Evolutionary conservation across 1,284 basidiomycete species (phyloP), one percentile per base, ranked within the genome.

Genomic region (Vanrija humicola): DNA sequence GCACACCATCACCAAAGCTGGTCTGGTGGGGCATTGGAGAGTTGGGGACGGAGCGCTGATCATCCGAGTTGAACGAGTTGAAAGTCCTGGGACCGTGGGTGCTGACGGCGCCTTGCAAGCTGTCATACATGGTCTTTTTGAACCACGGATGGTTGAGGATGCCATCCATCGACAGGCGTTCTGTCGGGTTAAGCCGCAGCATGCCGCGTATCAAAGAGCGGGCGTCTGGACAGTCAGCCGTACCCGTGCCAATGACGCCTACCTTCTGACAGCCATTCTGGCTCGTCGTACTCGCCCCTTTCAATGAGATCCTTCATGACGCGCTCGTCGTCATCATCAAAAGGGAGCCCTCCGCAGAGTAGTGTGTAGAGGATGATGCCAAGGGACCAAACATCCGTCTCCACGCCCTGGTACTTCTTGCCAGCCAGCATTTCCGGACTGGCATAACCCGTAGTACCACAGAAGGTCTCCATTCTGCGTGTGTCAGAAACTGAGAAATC

Each of bases 331-430:
- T 98, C 96, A 66, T 98, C 91, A 67, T 98, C 95, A 67, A 98
- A 98, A 0, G 95, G 95, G n/a, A 98, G 78, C 5, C 88, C 90
- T 1, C 95, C 95, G 0, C 90, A 94, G 38, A 98, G 80, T 15
- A 98, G 82, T n/a, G 87, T 89, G 73, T 95, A 97, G 9, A 98
- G 80, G 52, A 98, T 98, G 58, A 98, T 84, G 4, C 95, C 95
- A 34, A 98, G 80, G 0, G 96, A 98, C 95, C 95, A 98, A 26
- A 97, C 82, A 69, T 98, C 96, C 46, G 97, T 92, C 81, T 97
- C 92, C 87, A 79, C 59, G 34, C 96, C 96, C 23, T 87, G 83
- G 70, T 98, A 98, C 73, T 86, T 92, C 73, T 85, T 85, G 5
- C 89, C 89, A 61, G 87, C 82, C 8, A 98, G 78, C 86, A 98